A percentile compares a stretch with the other conserved stretches of the same genome.
phyloP scores from a whole-genome alignment of 257 asterid genomes.

The Linderniella brevidens region DNA sequence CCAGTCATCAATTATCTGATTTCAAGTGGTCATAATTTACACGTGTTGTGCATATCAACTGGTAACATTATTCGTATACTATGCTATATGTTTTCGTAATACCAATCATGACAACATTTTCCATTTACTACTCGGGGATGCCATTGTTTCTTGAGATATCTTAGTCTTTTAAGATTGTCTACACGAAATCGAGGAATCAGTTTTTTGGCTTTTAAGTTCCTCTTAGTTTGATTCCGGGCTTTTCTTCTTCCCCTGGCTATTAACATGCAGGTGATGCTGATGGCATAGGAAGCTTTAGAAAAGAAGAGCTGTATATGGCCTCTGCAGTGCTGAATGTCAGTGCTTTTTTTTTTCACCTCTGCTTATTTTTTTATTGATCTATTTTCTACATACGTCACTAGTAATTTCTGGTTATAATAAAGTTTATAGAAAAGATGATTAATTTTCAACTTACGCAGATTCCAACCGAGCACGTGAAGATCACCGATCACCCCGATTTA shows the following conservation, averaged over 20 bases:
- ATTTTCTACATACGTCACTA: no score
- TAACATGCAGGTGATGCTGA: constrained; percentile 52
- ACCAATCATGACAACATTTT: not conserved
- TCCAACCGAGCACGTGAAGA: constrained; percentile 51
- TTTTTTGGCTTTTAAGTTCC: not conserved
- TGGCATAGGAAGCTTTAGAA: constrained; percentile 59
- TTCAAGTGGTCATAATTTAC: constrained; percentile 48
- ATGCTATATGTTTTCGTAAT: not conserved
- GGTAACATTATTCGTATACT: not conserved
- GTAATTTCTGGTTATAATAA: not conserved
- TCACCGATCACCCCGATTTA: constrained; percentile 68
- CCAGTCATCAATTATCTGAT: constrained; percentile 58
- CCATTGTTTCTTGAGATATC: no score
- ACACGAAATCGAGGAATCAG: no score
- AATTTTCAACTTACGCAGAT: constrained; percentile 30
- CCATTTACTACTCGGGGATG: no score
- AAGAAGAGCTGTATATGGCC: constrained; percentile 70
- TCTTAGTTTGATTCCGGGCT: not conserved
- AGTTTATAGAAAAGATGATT: not conserved
- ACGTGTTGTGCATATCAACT: constrained; percentile 38
- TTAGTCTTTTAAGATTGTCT: no score
- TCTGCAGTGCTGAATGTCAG: constrained; percentile 61
- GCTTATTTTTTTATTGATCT: not conserved
- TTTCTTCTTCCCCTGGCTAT: not conserved
- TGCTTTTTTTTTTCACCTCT: not conserved